Percentiles rank a stretch among this genome's conserved stretches.
Conservation (phyloP, 371 early-diverging fungal genomes). For the Syncephalastrum monosporum region DNA sequence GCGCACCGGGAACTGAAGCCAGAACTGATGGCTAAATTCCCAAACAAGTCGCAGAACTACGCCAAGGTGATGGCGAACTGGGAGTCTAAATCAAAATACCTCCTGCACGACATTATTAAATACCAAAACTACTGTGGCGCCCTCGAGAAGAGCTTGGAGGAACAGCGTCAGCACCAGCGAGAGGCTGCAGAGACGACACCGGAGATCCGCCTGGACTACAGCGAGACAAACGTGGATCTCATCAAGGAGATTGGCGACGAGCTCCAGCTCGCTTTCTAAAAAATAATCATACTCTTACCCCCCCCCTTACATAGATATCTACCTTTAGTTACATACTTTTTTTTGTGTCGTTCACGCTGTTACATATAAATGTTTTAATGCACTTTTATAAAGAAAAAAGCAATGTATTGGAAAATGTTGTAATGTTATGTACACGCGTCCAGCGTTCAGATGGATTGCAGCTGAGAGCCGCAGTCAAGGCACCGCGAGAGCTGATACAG, state of each 20-base stretch:
- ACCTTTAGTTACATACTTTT: too few relatives aligned
- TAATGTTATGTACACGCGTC: too few relatives aligned
- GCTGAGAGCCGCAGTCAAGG: too few relatives aligned
- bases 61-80: constrained; percentile 79
- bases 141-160: constrained; percentile 53
- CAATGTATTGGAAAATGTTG: too few relatives aligned
- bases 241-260: constrained; percentile 38
- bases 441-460: too few relatives aligned
- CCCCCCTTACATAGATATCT: too few relatives aligned
- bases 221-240: constrained; percentile 23
- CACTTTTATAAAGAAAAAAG: too few relatives aligned
- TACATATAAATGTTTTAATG: too few relatives aligned
- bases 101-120: constrained; percentile 84
- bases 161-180: background rate
- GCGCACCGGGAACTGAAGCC: constrained; percentile 39
- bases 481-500: too few relatives aligned
- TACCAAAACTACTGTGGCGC: constrained; percentile 80
- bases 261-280: constrained; percentile 16
- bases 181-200: background rate
- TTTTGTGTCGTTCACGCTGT: too few relatives aligned
- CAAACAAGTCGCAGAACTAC: constrained; percentile 50
- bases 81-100: constrained; percentile 79
- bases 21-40: constrained; percentile 45
- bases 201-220: constrained; percentile 12
- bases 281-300: background rate